Evolutionary conservation across 2,329 filamentous ascomycete genomes (phyloP).

Genomic region (Botrytis byssoidea): DNA sequence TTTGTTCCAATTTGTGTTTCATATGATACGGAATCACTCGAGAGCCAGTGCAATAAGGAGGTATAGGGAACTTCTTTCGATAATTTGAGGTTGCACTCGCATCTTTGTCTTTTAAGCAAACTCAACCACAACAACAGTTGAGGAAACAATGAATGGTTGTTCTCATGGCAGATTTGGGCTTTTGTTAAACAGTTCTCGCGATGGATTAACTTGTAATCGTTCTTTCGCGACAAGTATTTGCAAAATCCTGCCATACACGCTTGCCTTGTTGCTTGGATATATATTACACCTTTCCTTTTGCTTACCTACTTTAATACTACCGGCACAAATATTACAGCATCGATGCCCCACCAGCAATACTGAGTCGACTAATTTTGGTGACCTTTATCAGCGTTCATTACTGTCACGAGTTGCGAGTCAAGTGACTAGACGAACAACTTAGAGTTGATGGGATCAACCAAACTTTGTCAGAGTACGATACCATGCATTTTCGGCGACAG

Average conservation of each 20-base stretch:
- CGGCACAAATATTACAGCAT: not conserved
- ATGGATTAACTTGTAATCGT: not conserved
- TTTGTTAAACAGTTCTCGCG: not conserved
- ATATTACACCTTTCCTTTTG: not conserved
- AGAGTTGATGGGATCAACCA: not conserved
- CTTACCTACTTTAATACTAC: not conserved
- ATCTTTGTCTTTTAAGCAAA: not conserved
- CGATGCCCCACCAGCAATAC: not conserved
- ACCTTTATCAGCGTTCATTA: not conserved
- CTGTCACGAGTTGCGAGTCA: not conserved
- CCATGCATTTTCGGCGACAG: not conserved
- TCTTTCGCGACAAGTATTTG: not conserved
- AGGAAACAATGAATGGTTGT: not conserved
- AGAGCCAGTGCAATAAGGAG: not conserved
- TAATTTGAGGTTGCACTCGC: not conserved
- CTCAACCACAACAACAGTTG: not conserved
- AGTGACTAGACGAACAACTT: not conserved
- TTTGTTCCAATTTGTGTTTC: not conserved
- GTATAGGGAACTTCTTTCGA: rapidly evolving
- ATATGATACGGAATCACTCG: not conserved
- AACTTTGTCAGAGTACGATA: not conserved
- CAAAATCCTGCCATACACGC: not conserved
- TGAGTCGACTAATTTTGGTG: not conserved
- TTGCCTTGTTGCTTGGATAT: not conserved
- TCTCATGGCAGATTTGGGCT: not conserved